Evolutionary conservation across 768 basidiomycete genomes (phyloP), one percentile per base, ranked within the genome.

Genomic region (Termitomyces sp.): DNA sequence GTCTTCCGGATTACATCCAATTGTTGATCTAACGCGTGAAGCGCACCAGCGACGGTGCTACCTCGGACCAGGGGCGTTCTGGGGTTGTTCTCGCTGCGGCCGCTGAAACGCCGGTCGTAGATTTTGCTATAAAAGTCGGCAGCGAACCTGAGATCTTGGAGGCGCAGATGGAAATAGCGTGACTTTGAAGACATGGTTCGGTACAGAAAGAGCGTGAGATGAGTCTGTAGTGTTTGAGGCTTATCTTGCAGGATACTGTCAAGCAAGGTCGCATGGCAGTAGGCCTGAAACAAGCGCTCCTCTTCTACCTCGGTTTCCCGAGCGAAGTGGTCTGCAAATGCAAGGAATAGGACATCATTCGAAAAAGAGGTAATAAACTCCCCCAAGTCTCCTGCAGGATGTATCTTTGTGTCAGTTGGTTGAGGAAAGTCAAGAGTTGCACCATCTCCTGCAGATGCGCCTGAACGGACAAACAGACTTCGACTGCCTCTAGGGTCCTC

Each of bases 201-300:
- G 63, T 85, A 84, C 49, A 75, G 79, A 65, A 86, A 91, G 30
- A 94, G 67, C 1, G 82, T 83, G 2, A 94, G 73, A 66, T 93
- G 88, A 0, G 86, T 78, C 62, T 87, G 85, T 3, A 95, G 71
- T 0, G 89, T 85, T 56, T 84, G 81, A 12, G 88, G 84, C 67
- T 96, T 97, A 71, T 95, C 94, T 67, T 91, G 86, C n/a, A 94
- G 74, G 50, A 98, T 87, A 70, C 90, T 88, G 67, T 98, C 95
- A 43, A 94, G 76, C 12, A 94, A 69, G 30, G 81, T 78, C 0
- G 90, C 89, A 62, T 89, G 85, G 62, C 89, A 86, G 62, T 89
- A 94, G 10, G 77, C 77, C 57, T 84, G 81, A 67, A 91, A 85
- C 10, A 83, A 66, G 44, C 75, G 76, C 62, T 90, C 89, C 28